phyloP scores from a whole-genome alignment of 495 filamentous ascomycete genomes.

The Neurospora cerealis region DNA sequence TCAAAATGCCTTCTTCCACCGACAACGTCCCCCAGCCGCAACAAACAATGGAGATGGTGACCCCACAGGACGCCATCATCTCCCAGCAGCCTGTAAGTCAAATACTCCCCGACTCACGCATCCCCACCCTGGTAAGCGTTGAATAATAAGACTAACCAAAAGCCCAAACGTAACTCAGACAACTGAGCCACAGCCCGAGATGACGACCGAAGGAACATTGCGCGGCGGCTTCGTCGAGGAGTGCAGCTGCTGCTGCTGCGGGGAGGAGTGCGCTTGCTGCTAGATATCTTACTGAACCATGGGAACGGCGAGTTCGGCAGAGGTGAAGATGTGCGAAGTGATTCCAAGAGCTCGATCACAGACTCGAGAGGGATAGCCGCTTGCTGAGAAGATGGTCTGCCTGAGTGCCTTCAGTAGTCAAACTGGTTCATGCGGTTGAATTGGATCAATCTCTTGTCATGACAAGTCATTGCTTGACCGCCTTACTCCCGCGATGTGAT shows the following conservation, averaged over 20 bases:
- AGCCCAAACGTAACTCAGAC: neutral
- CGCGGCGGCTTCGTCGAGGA: conserved; percentile 23
- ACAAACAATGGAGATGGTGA: conserved; percentile 17
- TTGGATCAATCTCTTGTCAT: neutral
- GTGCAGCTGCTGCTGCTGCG: conserved; percentile 20
- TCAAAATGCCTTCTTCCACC: conserved; percentile 14
- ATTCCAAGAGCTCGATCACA: neutral
- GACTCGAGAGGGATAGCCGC: neutral
- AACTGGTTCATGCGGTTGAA: neutral
- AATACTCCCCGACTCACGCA: neutral
- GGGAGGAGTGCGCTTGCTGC: conserved; percentile 19
- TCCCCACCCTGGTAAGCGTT: neutral
- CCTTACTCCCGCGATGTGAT: neutral
- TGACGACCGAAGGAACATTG: conserved; percentile 7
- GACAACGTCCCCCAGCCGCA: conserved; percentile 16
- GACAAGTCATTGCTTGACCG: neutral
- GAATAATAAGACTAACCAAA: neutral
- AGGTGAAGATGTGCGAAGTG: neutral
- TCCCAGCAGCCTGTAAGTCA: conserved; percentile 17
- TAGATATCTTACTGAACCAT: conserved; percentile 1
- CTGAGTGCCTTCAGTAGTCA: neutral
- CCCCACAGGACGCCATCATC: conserved; percentile 11
- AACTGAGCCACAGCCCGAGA: conserved; percentile 21
- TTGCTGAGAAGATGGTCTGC: neutral
- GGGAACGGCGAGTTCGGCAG: neutral